These are phyloP conservation scores for Rhododendron vialii DNA, from an alignment of 148 eudicot genomes.

Conservation along the genomic window DNA sequence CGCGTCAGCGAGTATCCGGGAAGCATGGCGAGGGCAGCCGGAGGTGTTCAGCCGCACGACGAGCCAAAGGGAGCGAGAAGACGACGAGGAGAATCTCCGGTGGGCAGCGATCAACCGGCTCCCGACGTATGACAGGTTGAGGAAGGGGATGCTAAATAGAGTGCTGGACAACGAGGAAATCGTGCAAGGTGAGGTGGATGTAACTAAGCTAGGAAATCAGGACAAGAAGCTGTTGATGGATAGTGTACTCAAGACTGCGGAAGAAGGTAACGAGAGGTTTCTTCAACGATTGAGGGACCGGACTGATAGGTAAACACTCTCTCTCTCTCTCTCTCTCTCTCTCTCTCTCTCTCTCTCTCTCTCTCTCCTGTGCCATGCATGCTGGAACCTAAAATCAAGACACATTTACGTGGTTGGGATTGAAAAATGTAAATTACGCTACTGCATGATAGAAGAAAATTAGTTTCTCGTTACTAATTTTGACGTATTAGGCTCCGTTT, in stretches of 20 bases:
- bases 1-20: slow-evolving; percentile 8
- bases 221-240: slow-evolving; percentile 38
- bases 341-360: background rate
- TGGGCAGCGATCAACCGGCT: slow-evolving; percentile 36
- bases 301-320: slow-evolving; percentile 24
- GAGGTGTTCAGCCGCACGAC: slow-evolving; percentile 19
- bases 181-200: slow-evolving; percentile 33
- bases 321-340: slow-evolving; percentile 2
- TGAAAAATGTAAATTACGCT: too few relatives aligned
- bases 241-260: slow-evolving; percentile 28
- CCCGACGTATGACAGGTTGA: slow-evolving; percentile 39
- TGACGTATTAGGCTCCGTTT: too few relatives aligned
- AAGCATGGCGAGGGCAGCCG: slow-evolving; percentile 12
- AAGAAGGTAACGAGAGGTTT: slow-evolving; percentile 44
- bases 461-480: too few relatives aligned
- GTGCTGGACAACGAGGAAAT: slow-evolving; percentile 35
- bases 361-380: background rate
- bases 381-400: too few relatives aligned
- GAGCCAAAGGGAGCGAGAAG: slow-evolving; percentile 9
- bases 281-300: slow-evolving; percentile 38
- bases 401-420: too few relatives aligned
- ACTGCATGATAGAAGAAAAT: too few relatives aligned
- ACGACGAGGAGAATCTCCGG: slow-evolving; percentile 26
- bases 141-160: slow-evolving; percentile 32
- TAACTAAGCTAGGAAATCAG: slow-evolving; percentile 30